Evolutionary conservation across 495 filamentous ascomycete genomes (phyloP), one percentile per base, ranked within the genome.

Genomic region (Neurospora tetraspora): DNA sequence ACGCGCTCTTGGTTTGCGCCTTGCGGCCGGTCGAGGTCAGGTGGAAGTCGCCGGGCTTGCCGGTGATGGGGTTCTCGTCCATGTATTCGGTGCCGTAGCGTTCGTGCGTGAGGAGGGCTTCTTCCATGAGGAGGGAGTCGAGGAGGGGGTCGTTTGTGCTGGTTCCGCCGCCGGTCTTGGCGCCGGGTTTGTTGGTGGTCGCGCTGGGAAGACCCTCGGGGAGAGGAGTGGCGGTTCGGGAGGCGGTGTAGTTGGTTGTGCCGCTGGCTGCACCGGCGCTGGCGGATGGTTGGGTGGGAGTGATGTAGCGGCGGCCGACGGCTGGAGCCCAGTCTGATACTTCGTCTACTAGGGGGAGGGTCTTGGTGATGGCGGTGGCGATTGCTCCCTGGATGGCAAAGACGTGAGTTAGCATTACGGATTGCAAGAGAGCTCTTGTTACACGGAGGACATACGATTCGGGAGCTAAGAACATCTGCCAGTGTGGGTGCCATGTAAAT

Each of bases 401-500:
- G 23, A 2, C 6, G 34, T 45, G 9, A 5, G 42, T 59, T 72
- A 71, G 11, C 68, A 38, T 65, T n/a, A 72, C 4, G 45, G 37
- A 1, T 3, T 12, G 42, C 4, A 39, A 14, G 11, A 37, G 20
- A 5, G 5, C 40, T 45, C 11, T 71, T 43, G 69, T 14, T 31
- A 14, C 37, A 40, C 11, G 59, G 9, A 70, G 59, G 7, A 81
- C 86, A 39, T 82, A 97, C 93, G 79, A 97, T 84, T 80, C 93
- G 82, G 74, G 89, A 90, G 70, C 89, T 89, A 14, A 99, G 77
- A 1, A 97, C 86, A 77, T 94, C 93, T 2, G 87, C 88, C 14
- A 97, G 82, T 0, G 89, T 90, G 1, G 96, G 94, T 9, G 96
- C 94, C 91, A 94, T 93, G 78, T 94, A 97, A 59, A 98, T 89